phyloP scores from a whole-genome alignment of 768 basidiomycete genomes.

The Xerocomus brunneocitrinus region DNA sequence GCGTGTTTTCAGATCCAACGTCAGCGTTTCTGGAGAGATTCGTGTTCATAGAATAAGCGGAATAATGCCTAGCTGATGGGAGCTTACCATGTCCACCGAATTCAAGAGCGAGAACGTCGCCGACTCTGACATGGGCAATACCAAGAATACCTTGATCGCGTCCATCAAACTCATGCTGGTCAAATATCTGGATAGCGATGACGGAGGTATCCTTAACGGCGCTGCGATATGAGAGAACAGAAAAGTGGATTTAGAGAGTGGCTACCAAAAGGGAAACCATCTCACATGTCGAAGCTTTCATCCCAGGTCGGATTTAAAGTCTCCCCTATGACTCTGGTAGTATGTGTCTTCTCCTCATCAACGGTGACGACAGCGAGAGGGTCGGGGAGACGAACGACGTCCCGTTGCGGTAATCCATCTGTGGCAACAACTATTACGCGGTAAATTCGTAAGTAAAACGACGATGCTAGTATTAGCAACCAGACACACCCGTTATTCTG shows the following conservation, averaged over 20 bases:
- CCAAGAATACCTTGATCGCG: conserved; percentile 97
- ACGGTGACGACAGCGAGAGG: conserved; percentile 98
- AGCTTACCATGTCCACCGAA: conserved; percentile 88
- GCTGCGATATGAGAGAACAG: conserved; percentile 38
- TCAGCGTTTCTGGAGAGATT: conserved; percentile 76
- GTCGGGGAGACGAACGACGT: conserved; percentile 94
- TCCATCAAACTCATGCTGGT: conserved; percentile 98
- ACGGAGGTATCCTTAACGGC: conserved; percentile 97
- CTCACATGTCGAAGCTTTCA: conserved; percentile 96
- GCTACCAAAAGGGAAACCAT: background rate
- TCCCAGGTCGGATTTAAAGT: conserved; percentile 95
- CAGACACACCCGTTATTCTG: conserved; percentile 61
- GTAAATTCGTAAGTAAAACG: conserved; percentile 1
- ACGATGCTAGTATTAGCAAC: background rate
- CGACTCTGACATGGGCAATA: conserved; percentile 91
- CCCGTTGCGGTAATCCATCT: conserved; percentile 90
- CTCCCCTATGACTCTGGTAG: conserved; percentile 95
- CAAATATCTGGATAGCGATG: conserved; percentile 96
- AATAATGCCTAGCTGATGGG: conserved; percentile 4
- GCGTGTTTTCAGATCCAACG: conserved; percentile 95
- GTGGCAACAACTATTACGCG: conserved; percentile 78
- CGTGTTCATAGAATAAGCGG: background rate
- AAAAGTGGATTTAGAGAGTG: background rate
- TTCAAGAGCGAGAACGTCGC: conserved; percentile 87
- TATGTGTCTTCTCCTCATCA: conserved; percentile 95